A percentile compares a stretch with the other conserved stretches of the same genome.
Conservation (phyloP, 1,284 basidiomycete genomes). For the Inonotus hispidus region DNA sequence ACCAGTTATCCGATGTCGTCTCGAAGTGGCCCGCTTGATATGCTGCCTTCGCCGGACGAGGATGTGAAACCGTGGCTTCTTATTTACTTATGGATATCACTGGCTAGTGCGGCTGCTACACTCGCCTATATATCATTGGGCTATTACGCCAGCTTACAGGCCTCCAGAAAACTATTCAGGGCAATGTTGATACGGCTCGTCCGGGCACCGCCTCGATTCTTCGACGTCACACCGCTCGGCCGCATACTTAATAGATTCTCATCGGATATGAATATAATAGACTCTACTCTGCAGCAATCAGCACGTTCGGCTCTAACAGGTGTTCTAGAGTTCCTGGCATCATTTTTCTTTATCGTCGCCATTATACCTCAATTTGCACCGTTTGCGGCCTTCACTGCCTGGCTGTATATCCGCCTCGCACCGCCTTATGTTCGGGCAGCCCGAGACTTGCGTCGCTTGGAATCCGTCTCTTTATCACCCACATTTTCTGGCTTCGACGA, state of each 20-base stretch:
- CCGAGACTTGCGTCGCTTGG: constrained; percentile 67
- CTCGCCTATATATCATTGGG: constrained; percentile 55
- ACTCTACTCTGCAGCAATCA: constrained; percentile 55
- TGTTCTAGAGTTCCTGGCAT: constrained; percentile 58
- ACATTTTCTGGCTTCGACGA: constrained; percentile 77
- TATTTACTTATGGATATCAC: constrained; percentile 58
- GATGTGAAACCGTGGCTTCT: constrained; percentile 62
- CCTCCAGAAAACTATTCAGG: constrained; percentile 53
- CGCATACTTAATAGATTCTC: constrained; percentile 78
- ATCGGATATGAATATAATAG: constrained; percentile 72
- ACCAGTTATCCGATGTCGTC: constrained; percentile 29
- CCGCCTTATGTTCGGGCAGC: constrained; percentile 65
- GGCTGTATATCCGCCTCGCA: constrained; percentile 67
- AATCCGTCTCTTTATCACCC: constrained; percentile 63
- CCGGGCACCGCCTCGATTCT: constrained; percentile 59
- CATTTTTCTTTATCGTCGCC: constrained; percentile 57
- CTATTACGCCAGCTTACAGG: constrained; percentile 62
- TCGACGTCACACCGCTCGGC: constrained; percentile 65
- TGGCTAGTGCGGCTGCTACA: constrained; percentile 47
- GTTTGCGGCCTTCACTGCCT: constrained; percentile 63
- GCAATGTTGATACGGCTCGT: constrained; percentile 49
- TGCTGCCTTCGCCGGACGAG: constrained; percentile 49
- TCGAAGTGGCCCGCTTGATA: constrained; percentile 28
- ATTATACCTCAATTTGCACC: constrained; percentile 66
- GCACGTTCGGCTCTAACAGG: constrained; percentile 51